phyloP scores from a whole-genome alignment of 1,139 yeast species.

The Taphrina deformans region DNA sequence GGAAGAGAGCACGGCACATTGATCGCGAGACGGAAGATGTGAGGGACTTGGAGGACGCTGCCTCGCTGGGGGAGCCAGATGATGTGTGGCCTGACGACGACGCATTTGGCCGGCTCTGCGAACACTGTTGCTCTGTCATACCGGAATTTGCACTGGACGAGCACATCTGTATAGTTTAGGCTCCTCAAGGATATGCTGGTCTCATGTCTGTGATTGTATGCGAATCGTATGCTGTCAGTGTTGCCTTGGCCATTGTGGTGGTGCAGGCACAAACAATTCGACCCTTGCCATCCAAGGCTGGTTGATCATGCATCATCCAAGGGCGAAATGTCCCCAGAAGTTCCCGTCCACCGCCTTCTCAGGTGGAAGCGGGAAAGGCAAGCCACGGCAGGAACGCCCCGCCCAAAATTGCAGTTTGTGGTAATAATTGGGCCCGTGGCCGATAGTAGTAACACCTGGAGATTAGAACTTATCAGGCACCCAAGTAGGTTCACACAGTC shows the following conservation, averaged over 20 bases:
- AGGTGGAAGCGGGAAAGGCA: slow-evolving; percentile 4
- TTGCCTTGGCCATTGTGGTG: no score
- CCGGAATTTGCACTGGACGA: slow-evolving; percentile 22
- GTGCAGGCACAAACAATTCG: no score
- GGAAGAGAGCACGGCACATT: background rate
- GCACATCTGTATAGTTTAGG: slow-evolving; percentile 9
- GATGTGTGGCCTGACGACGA: slow-evolving; percentile 18
- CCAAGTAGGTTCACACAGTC: background rate
- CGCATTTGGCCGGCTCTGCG: slow-evolving; percentile 13
- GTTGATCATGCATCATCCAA: no score
- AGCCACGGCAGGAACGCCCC: slow-evolving; percentile 13
- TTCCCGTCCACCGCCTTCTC: no score
- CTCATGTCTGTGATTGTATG: background rate
- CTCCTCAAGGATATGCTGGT: background rate
- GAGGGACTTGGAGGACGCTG: background rate
- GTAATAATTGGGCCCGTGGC: background rate
- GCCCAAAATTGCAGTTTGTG: slow-evolving; percentile 9
- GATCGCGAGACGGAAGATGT: background rate
- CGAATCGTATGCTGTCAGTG: background rate
- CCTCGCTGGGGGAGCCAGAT: background rate
- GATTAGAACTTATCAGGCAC: slow-evolving; percentile 2
- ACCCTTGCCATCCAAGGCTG: no score
- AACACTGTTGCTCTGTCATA: slow-evolving; percentile 20
- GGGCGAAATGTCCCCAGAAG: no score
- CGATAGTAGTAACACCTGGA: background rate